Base-by-base conservation (phyloP, 2,329 filamentous ascomycete genomes). In the Ophiocordyceps sinensis region DNA sequence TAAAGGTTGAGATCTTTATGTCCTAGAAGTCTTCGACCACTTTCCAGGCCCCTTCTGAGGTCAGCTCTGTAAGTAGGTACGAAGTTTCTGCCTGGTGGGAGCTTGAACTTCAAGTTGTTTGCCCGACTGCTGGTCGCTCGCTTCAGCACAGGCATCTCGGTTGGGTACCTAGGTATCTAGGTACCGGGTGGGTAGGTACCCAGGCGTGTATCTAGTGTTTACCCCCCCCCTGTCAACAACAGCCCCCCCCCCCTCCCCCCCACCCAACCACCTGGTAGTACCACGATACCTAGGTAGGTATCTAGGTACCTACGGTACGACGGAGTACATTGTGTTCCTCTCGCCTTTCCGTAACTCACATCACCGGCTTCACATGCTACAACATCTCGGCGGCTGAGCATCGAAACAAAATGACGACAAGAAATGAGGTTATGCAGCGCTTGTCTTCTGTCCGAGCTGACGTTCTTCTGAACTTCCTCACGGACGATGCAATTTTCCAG, bases 401-500 rank as follows among this genome's bases (percentile, higher is more conserved):
- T 10, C 23, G 23, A 23, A 34, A 2, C 40, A 46, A 44, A 28
- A 50, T 52, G 45, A 36, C 40, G 37, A 42, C 43, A 2, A 43
- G 44, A 43, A 41, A 42, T n/a, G 44, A 49, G 23, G 26, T 51
- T 10, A 34, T 50, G 40, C 45, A 44, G 23, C 45, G 41, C 15
- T 32, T 52, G 32, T 46, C 45, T 3, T 31, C 38, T 21, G 34
- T 51, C 17, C 29, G 43, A 13, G 40, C 43, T 13, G 35, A 47
- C 2, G 45, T 49, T 15, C 41, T 53, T 9, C 46, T 53, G 19
- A 39, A 29, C 17, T 39, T 49, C 21, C 38, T 53, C 7, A 39
- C 43, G 19, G 47, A 51, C 35, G 49, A 51, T 1, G 46, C 49
- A 2, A 44, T 53, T 28, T 40, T 48, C 17, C 45, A 51, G 31